These are phyloP conservation scores for Mycogone perniciosa DNA, from an alignment of 2,329 filamentous ascomycete species.

Conservation along the genomic window DNA sequence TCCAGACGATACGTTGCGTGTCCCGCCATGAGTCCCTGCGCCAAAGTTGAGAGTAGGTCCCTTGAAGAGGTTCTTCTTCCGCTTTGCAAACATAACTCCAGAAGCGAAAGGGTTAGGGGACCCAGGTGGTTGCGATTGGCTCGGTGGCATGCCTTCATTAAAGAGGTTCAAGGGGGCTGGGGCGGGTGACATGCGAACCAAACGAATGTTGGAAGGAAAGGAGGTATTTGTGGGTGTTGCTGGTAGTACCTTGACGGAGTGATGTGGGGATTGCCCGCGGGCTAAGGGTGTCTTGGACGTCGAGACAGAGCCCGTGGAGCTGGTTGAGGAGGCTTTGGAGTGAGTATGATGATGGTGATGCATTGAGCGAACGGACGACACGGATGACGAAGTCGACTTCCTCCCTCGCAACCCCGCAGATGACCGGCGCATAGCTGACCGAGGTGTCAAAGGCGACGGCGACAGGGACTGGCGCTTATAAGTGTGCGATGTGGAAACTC, in stretches of 20 bases:
- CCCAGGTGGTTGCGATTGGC: constrained; percentile 37
- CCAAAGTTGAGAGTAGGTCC: constrained; percentile 62
- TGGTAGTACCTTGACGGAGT: constrained; percentile 91
- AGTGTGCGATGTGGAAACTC: constrained; percentile 29
- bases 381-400: constrained; percentile 92
- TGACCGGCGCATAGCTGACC: constrained; percentile 75
- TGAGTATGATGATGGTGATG: constrained; percentile 81
- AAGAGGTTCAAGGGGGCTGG: constrained; percentile 46
- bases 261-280: constrained; percentile 69
- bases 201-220: constrained; percentile 80
- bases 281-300: constrained; percentile 61
- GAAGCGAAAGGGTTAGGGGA: constrained; percentile 55
- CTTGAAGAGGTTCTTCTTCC: constrained; percentile 77
- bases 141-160: constrained; percentile 51
- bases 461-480: constrained; percentile 75
- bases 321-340: constrained; percentile 91
- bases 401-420: constrained; percentile 80
- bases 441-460: constrained; percentile 80
- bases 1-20: constrained; percentile 33
- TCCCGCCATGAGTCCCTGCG: constrained; percentile 27
- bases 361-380: constrained; percentile 88
- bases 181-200: constrained; percentile 59
- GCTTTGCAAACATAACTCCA: constrained; percentile 68
- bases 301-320: constrained; percentile 68
- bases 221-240: constrained; percentile 69